A percentile compares a stretch with the other conserved stretches of the same genome.
These are phyloP conservation scores for Acmispon strigosus DNA, from an alignment of 306 rosid species.

Conservation along the genomic window DNA sequence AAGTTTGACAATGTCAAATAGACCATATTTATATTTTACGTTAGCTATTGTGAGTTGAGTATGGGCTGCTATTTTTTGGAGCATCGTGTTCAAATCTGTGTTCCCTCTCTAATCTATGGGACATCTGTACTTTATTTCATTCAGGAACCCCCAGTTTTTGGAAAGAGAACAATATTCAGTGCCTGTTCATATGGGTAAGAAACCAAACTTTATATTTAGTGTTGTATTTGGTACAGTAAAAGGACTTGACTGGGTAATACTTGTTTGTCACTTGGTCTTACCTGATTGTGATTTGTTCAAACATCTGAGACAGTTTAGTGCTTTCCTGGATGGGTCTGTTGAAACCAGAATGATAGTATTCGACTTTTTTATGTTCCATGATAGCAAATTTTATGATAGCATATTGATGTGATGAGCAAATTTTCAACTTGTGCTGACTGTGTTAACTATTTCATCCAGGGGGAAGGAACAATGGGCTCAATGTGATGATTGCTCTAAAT, in stretches of 20 bases:
- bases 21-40: background rate
- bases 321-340: background rate
- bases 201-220: conserved; percentile 2
- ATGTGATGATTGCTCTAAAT: conserved; percentile 90
- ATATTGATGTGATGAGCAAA: background rate
- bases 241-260: background rate
- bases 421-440: conserved; percentile 27
- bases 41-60: background rate
- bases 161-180: conserved; percentile 81
- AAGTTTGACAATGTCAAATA: conserved; percentile 26
- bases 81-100: conserved; percentile 16
- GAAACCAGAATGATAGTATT: background rate
- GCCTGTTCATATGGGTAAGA: conserved; percentile 68
- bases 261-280: background rate
- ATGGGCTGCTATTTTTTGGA: background rate
- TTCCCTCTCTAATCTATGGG: conserved; percentile 17
- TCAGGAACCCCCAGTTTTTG: conserved; percentile 95
- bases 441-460: conserved; percentile 37
- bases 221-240: background rate
- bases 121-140: conserved; percentile 24
- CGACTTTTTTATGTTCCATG: background rate
- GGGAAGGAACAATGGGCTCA: conserved; percentile 88
- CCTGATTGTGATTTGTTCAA: conserved; percentile 7
- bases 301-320: background rate
- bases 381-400: background rate